Evolutionary conservation across 305 asterid species (phyloP).

Genomic region (Fraxinus platypoda): DNA sequence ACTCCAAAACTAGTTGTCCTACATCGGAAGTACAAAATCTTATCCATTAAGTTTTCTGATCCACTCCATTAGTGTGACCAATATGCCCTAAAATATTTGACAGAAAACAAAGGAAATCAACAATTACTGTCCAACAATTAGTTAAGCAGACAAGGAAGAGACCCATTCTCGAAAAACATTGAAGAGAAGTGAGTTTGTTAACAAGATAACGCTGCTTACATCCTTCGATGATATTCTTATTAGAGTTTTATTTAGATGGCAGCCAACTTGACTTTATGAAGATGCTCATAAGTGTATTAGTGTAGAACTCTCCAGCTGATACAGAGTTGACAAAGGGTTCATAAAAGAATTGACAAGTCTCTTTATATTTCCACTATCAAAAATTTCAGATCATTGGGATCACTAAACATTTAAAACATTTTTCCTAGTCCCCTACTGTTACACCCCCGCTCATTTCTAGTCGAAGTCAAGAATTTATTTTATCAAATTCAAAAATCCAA

Average conservation of each 20-base stretch:
- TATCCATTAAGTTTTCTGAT: too few relatives aligned
- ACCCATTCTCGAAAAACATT: conserved; percentile 5
- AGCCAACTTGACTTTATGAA: background rate
- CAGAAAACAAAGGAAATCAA: too few relatives aligned
- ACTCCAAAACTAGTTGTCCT: too few relatives aligned
- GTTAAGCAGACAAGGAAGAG: too few relatives aligned
- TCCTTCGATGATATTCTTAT: background rate
- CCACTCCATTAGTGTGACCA: too few relatives aligned
- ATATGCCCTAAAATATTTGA: too few relatives aligned
- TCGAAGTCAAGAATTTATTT: too few relatives aligned
- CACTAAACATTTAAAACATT: background rate
- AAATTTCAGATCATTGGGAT: background rate
- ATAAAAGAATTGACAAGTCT: background rate
- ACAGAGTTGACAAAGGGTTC: background rate
- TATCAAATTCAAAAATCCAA: too few relatives aligned
- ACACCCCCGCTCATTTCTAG: too few relatives aligned
- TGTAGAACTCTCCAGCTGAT: background rate
- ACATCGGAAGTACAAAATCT: too few relatives aligned
- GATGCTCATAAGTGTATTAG: too few relatives aligned
- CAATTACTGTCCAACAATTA: too few relatives aligned
- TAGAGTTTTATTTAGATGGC: background rate
- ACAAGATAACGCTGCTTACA: background rate
- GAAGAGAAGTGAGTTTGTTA: background rate
- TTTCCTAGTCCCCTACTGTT: background rate
- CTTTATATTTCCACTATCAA: background rate